These are phyloP conservation scores for Hamigera avellanea DNA, from an alignment of 495 filamentous ascomycete genomes.

Conservation along the genomic window DNA sequence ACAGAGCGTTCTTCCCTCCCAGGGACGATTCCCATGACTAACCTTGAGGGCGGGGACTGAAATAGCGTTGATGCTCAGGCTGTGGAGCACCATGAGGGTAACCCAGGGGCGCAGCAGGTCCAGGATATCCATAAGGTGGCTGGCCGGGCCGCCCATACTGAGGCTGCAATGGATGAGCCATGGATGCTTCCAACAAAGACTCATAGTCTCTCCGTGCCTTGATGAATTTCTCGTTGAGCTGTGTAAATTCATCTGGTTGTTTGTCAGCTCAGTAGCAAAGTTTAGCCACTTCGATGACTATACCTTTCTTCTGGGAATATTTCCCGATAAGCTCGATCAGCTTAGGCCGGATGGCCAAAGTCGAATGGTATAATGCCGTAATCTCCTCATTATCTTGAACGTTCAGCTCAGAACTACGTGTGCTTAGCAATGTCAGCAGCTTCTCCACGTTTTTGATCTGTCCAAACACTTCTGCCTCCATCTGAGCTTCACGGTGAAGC, in stretches of 20 bases:
- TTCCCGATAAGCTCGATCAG: constrained; percentile 97
- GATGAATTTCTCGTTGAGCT: constrained; percentile 98
- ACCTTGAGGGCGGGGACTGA: constrained; percentile 50
- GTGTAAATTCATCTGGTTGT: constrained; percentile 80
- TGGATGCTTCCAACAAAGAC: constrained; percentile 85
- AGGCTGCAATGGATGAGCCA: constrained; percentile 74
- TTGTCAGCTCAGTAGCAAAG: constrained; percentile 8
- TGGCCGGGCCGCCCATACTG: constrained; percentile 57
- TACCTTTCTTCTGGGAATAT: constrained; percentile 98
- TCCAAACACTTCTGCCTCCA: constrained; percentile 95
- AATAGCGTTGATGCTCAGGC: constrained; percentile 58
- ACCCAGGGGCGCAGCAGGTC: constrained; percentile 32
- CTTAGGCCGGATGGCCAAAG: constrained; percentile 87
- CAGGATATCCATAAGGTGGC: constrained; percentile 52
- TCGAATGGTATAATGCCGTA: constrained; percentile 86
- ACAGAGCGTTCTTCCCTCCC: not conserved
- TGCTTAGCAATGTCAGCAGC: constrained; percentile 83
- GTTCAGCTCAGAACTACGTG: constrained; percentile 78
- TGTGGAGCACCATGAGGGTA: constrained; percentile 39
- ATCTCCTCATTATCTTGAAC: constrained; percentile 89
- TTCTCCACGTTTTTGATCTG: constrained; percentile 99
- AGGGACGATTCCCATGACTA: constrained; percentile 4
- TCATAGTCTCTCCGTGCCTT: constrained; percentile 96
- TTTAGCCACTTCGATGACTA: not conserved
- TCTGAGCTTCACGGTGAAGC: constrained; percentile 88